Percentiles rank a stretch among this genome's conserved stretches.
These are phyloP conservation scores for Annona squamosa DNA, from an alignment of 164 flowering plant species.

Conservation along the genomic window DNA sequence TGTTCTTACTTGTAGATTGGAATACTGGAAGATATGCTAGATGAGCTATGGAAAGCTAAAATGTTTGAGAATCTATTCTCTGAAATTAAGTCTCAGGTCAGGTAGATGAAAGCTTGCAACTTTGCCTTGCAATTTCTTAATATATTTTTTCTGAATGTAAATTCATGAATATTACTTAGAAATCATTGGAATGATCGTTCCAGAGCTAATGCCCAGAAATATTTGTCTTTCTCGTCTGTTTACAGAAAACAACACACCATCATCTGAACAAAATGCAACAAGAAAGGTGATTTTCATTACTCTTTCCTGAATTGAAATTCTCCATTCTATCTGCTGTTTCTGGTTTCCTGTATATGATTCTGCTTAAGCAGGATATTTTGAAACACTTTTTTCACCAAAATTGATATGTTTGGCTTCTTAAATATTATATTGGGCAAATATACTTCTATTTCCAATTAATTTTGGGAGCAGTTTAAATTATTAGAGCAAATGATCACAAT, in stretches of 20 bases:
- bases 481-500: too few relatives aligned
- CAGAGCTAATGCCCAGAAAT: not conserved
- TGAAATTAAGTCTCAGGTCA: slow-evolving; percentile 53
- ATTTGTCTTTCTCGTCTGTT: slow-evolving; percentile 3
- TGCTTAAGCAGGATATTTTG: not conserved
- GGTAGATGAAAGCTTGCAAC: slow-evolving; percentile 1
- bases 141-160: not conserved
- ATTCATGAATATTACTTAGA: not conserved
- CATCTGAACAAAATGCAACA: slow-evolving; percentile 13
- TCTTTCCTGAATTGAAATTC: not conserved
- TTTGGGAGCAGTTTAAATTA: too few relatives aligned
- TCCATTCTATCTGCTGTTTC: not conserved
- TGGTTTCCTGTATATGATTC: not conserved
- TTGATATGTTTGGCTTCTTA: not conserved
- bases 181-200: not conserved
- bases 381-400: not conserved
- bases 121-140: not conserved
- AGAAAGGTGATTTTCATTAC: slow-evolving; percentile 33
- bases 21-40: slow-evolving; percentile 47
- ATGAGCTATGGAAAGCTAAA: slow-evolving; percentile 37
- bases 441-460: not conserved
- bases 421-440: not conserved
- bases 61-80: slow-evolving; percentile 30
- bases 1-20: slow-evolving; percentile 36
- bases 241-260: slow-evolving; percentile 28